Conservation (phyloP, 371 early-diverging fungal genomes). For the Syncephalastrum racemosum region DNA sequence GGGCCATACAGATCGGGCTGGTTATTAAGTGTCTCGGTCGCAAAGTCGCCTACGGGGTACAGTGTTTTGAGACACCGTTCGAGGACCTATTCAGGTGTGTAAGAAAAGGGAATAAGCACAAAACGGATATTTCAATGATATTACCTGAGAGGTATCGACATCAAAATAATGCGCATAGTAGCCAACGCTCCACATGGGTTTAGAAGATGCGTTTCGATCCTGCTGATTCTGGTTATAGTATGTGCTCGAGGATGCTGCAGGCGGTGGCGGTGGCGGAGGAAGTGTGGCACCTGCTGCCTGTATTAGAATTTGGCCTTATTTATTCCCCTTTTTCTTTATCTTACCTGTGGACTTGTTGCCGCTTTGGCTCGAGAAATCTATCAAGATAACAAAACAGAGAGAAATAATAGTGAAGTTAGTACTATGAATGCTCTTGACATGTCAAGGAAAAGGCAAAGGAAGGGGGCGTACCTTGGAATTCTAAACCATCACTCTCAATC, state of each 20-base stretch:
- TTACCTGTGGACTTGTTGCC: slow-evolving; percentile 18
- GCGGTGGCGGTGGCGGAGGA: slow-evolving; percentile 27
- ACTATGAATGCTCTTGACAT: neutral
- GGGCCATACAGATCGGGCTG: slow-evolving; percentile 66
- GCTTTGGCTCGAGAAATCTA: slow-evolving; percentile 20
- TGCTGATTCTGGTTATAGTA: slow-evolving; percentile 45
- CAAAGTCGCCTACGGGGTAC: slow-evolving; percentile 51
- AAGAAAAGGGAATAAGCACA: slow-evolving; percentile 44
- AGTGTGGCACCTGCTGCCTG: slow-evolving; percentile 8
- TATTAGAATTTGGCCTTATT: neutral
- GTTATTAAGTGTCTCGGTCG: slow-evolving; percentile 41
- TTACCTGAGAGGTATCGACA: slow-evolving; percentile 82
- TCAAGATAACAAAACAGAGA: neutral
- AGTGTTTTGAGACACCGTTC: slow-evolving; percentile 50
- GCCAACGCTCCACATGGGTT: slow-evolving; percentile 77
- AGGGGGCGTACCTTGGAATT: slow-evolving; percentile 43
- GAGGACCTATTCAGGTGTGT: slow-evolving; percentile 64
- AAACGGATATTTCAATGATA: slow-evolving; percentile 40
- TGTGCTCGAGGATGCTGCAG: slow-evolving; percentile 10
- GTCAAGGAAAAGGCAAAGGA: neutral
- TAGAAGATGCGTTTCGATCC: slow-evolving; percentile 26
- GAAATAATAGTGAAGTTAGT: neutral
- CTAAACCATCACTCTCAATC: slow-evolving; percentile 51
- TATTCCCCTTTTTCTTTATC: neutral
- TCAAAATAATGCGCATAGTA: slow-evolving; percentile 90